Conservation (phyloP, 2,329 filamentous ascomycete genomes). For the Drechslerella dactyloides region DNA sequence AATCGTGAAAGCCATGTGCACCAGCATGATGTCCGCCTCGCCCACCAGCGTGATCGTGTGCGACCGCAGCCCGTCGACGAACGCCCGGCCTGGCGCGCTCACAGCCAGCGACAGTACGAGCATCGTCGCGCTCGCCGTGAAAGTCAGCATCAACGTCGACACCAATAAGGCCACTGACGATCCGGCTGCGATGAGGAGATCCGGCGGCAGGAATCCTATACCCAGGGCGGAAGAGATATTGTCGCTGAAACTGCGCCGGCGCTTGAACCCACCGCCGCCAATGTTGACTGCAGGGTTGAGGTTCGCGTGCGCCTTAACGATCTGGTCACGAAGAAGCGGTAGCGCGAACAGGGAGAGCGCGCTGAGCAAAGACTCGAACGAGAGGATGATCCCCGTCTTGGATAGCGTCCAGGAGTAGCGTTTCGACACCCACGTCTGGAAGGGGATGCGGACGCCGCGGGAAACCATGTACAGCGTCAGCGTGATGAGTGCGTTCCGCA, state of each 20-base stretch:
- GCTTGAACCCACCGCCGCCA: constrained; percentile 4
- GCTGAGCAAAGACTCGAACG: constrained; percentile 38
- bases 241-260: neutral
- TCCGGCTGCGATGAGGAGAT: constrained; percentile 29
- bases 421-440: constrained; percentile 48
- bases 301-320: constrained; percentile 9
- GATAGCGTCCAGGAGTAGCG: constrained; percentile 40
- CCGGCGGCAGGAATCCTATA: constrained; percentile 31
- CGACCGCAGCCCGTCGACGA: constrained; percentile 38
- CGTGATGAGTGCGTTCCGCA: constrained; percentile 40
- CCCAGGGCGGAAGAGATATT: constrained; percentile 1
- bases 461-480: constrained; percentile 31
- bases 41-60: constrained; percentile 30
- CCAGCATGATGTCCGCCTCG: constrained; percentile 43
- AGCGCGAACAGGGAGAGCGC: constrained; percentile 26
- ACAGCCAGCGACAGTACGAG: constrained; percentile 34
- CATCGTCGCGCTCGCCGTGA: constrained; percentile 20
- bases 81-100: constrained; percentile 32
- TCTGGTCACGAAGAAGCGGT: constrained; percentile 19
- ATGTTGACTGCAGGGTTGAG: neutral
- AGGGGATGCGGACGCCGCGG: constrained; percentile 35
- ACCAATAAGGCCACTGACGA: constrained; percentile 15
- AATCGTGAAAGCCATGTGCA: constrained; percentile 45
- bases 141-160: constrained; percentile 22
- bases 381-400: constrained; percentile 47